These are phyloP conservation scores for Diaporthe eres DNA, from an alignment of 2,329 filamentous ascomycete genomes.

Conservation along the genomic window DNA sequence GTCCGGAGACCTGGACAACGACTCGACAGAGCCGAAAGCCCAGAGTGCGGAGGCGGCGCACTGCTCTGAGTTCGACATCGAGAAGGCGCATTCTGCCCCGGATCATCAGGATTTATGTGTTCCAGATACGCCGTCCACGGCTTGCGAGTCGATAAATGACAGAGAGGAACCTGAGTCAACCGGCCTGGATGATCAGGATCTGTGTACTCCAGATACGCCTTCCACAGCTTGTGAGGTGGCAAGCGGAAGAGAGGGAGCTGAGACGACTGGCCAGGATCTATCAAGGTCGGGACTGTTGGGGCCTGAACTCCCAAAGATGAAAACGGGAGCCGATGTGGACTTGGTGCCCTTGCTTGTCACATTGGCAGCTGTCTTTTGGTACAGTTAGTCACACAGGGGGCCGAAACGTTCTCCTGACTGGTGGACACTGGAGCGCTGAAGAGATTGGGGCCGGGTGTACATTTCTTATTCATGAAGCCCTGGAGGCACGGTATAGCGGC, in stretches of 20 bases:
- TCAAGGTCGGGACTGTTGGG: not conserved
- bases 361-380: not conserved
- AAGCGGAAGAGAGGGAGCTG: not conserved
- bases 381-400: not conserved
- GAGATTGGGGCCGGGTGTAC: too few relatives aligned
- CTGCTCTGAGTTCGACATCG: not conserved
- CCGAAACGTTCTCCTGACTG: too few relatives aligned
- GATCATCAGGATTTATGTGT: not conserved
- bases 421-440: not conserved
- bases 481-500: not conserved
- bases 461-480: not conserved
- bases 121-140: not conserved
- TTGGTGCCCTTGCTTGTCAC: not conserved
- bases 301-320: not conserved
- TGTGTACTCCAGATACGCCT: not conserved
- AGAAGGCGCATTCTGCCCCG: not conserved
- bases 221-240: not conserved
- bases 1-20: too few relatives aligned
- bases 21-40: not conserved
- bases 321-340: not conserved
- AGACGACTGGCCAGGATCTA: not conserved
- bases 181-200: not conserved
- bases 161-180: not conserved
- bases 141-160: not conserved
- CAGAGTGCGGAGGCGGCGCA: not conserved